Evolutionary conservation across 1,284 basidiomycete genomes (phyloP).

Genomic region (Ustilago sp.): DNA sequence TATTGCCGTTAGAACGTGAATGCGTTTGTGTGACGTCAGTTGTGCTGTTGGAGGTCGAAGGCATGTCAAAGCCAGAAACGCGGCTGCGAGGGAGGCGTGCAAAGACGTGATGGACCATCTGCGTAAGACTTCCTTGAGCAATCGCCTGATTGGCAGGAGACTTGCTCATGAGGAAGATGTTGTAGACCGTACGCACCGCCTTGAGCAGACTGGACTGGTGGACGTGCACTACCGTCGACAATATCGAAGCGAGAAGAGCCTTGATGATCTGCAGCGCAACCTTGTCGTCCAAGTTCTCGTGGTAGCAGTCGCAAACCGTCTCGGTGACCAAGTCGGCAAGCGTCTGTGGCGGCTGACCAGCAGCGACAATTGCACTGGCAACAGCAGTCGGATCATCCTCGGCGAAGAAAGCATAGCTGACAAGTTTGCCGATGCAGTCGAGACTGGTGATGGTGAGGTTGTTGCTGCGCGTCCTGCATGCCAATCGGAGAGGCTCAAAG

Average conservation of each 20-base stretch:
- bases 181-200: slow-evolving; percentile 71
- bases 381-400: slow-evolving; percentile 55
- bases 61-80: slow-evolving; percentile 6
- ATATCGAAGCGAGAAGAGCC: slow-evolving; percentile 66
- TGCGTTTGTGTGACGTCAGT: slow-evolving; percentile 17
- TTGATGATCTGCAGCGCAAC: slow-evolving; percentile 68
- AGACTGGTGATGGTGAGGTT: slow-evolving; percentile 62
- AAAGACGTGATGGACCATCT: slow-evolving; percentile 69
- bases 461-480: slow-evolving; percentile 62
- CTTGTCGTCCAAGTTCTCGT: slow-evolving; percentile 64
- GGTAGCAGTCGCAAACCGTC: slow-evolving; percentile 67
- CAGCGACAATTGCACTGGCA: slow-evolving; percentile 27
- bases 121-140: slow-evolving; percentile 66
- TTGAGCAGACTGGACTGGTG: slow-evolving; percentile 67
- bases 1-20: slow-evolving; percentile 15
- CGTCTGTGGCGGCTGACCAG: slow-evolving; percentile 46
- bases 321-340: slow-evolving; percentile 67
- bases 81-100: slow-evolving; percentile 57
- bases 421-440: slow-evolving; percentile 68
- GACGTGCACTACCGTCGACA: slow-evolving; percentile 64
- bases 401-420: slow-evolving; percentile 68
- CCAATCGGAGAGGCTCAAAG: slow-evolving; percentile 67
- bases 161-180: slow-evolving; percentile 67
- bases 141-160: slow-evolving; percentile 66
- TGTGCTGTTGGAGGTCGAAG: slow-evolving; percentile 36